Evolutionary conservation across 139 green algal species (phyloP), one percentile per base, ranked within the genome.

Genomic region (Raphidocelis subcapitata): DNA sequence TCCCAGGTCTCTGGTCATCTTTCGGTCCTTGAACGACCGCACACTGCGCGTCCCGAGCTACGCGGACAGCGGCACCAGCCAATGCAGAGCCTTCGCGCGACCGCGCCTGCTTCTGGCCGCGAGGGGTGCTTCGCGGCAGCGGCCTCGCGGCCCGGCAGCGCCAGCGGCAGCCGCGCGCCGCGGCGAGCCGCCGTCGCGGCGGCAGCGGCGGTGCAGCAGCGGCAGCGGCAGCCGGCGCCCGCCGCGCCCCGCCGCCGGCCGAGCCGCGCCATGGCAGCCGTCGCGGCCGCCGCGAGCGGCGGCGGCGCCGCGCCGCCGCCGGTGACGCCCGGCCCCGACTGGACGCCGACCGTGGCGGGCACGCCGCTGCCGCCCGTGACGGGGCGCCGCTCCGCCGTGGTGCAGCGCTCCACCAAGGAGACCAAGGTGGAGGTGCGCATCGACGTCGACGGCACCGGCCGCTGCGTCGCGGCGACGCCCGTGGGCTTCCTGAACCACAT

Each of bases 401-500:
- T 86, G 2, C 62, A 69, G 62, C 84, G 95, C 16, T 74, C 85
- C 63, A 99, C 94, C 5, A 98, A 98, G 75, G 95, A 99, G 80
- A 99, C 95, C 0, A 74, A 86, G 23, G 88, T 99, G 37, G 77
- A 92, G 37, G 90, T 99, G 8, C 90, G 76, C 29, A 92, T 99
- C 69, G 88, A 94, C 71, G 61, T 99, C 28, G 95, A 99, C 74
- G 95, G 95, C 68, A 97, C 88, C 3, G 95, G 95, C 26, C 61
- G 86, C 24, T 97, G 92, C 82, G 62, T 80, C 2, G 81, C 87
- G 0, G 74, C 91, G 24, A 92, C 87, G 0, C 83, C 83, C 26
- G 93, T 99, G 3, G 90, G 88, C 18, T 99, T 99, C 79, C 76
- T 99, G 33, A 96, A 99, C 76, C 96, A 99, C 84, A 99, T 99